Percentiles rank a stretch among this genome's conserved stretches.
phyloP scores from a whole-genome alignment of 2,329 filamentous ascomycete species.

The Ophiostoma quercus region DNA sequence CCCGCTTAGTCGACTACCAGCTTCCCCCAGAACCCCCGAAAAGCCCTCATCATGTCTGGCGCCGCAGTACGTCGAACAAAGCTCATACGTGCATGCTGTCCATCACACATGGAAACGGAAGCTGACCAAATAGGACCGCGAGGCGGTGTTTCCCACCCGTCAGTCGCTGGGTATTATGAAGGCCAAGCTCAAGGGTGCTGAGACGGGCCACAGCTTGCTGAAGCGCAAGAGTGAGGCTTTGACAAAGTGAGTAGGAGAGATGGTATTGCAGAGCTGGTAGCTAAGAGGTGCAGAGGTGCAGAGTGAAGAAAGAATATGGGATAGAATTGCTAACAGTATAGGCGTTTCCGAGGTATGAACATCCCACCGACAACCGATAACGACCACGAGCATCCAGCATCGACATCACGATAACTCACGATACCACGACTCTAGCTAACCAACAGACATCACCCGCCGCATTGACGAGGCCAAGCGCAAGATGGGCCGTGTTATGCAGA shows the following conservation, averaged over 20 bases:
- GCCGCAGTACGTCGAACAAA: conserved; percentile 26
- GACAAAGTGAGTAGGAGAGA: conserved; percentile 66
- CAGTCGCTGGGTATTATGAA: conserved; percentile 98
- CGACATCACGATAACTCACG: background rate
- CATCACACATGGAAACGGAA: background rate
- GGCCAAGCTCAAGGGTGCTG: conserved; percentile 89
- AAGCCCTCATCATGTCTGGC: conserved; percentile 30
- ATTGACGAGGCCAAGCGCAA: conserved; percentile 99
- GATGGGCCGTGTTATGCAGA: conserved; percentile 99
- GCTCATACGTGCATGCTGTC: conserved; percentile 18
- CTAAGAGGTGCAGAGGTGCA: background rate
- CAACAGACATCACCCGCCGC: conserved; percentile 80
- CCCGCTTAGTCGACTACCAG: background rate
- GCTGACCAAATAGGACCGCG: conserved; percentile 62
- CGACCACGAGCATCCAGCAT: background rate
- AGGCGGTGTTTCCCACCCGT: conserved; percentile 94
- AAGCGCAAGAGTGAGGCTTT: conserved; percentile 98
- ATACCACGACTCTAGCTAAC: background rate
- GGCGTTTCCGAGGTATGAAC: conserved; percentile 76
- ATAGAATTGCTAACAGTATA: conserved; percentile 35
- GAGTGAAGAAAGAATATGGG: background rate
- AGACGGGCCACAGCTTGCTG: conserved; percentile 85
- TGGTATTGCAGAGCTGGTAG: background rate
- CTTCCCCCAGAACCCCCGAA: conserved; percentile 15
- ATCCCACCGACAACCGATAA: background rate